A percentile compares a stretch with the other conserved stretches of the same genome.
phyloP scores from a whole-genome alignment of 2,329 filamentous ascomycete species.

The Aureobasidium vineae region DNA sequence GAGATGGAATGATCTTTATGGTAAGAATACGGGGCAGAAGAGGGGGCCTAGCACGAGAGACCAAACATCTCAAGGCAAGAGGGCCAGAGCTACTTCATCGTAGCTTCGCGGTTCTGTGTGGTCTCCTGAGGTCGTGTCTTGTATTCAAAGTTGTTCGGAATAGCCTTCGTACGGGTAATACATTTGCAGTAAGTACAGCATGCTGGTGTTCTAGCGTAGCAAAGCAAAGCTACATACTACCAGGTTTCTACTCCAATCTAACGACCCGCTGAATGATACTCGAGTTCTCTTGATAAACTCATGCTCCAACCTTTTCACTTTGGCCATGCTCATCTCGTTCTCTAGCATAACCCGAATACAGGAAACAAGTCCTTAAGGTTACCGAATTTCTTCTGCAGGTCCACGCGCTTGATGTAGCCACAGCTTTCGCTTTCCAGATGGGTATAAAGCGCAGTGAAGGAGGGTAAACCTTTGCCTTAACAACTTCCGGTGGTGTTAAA shows the following conservation, averaged over 20 bases:
- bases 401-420: background rate
- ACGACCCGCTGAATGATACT: no score
- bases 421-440: background rate
- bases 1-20: conserved; percentile 28
- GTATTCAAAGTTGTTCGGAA: no score
- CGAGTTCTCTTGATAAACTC: no score
- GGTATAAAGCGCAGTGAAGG: background rate
- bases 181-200: background rate
- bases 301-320: no score
- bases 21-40: conserved; percentile 12
- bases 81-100: background rate
- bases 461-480: background rate
- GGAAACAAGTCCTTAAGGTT: background rate
- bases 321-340: background rate
- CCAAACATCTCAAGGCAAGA: background rate
- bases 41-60: background rate
- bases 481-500: background rate
- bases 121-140: no score
- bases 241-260: background rate
- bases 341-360: background rate
- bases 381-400: background rate
- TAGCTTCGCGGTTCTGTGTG: background rate
- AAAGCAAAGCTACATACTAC: background rate
- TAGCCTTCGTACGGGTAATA: background rate
- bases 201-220: background rate